Base-by-base conservation (phyloP, 441 rosid genomes). In the Pelargonium cotyledonis region DNA sequence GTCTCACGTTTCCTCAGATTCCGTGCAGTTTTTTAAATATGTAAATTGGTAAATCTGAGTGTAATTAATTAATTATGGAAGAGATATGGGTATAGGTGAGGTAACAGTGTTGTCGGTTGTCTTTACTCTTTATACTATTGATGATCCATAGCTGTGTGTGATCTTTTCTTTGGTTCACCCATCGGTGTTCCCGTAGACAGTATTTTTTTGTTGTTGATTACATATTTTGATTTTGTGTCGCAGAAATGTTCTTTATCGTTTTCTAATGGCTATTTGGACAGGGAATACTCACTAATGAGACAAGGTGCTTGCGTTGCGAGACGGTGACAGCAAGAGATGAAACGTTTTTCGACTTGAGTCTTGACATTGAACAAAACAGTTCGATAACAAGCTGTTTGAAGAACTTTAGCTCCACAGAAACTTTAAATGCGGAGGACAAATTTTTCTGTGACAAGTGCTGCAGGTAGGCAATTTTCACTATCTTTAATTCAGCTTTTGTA, bases 381-480 rank as follows among this genome's bases (percentile, higher is more conserved):
- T 90, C 96, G 16, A 90, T 92, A 81, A 92, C 98, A 67, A 90
- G 98, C 83, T 92, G 96, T 80, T 78, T 90, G 88, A 92, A 92
- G 76, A 92, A 92, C 80, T 92, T 92, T 78, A 92, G 98, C 77
- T 92, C 98, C 61, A 90, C 96, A 5, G 98, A 92, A 84, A 90
- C 96, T 49, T 79, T 92, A 79, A 91, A 92, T 73, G 96, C 98
- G 0, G 96, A 92, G 75, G 98, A 92, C 83, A 90, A 92, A 74
- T 92, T 92, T 75, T 92, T 92, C 82, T 88, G 98, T 76, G 98
- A 92, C 85, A 90, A 92, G 77, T 92, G 98, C 85, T 88, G 98
- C 98, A 92, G 98, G 98, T 90, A 65, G 35, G 72, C 71, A 46
- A 18, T 44, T 70, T 58, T 65, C 35, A 21, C 35, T 23, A 18